Evolutionary conservation across 768 basidiomycete genomes (phyloP), one percentile per base, ranked within the genome.

Genomic region (Leucosporidium scottii): DNA sequence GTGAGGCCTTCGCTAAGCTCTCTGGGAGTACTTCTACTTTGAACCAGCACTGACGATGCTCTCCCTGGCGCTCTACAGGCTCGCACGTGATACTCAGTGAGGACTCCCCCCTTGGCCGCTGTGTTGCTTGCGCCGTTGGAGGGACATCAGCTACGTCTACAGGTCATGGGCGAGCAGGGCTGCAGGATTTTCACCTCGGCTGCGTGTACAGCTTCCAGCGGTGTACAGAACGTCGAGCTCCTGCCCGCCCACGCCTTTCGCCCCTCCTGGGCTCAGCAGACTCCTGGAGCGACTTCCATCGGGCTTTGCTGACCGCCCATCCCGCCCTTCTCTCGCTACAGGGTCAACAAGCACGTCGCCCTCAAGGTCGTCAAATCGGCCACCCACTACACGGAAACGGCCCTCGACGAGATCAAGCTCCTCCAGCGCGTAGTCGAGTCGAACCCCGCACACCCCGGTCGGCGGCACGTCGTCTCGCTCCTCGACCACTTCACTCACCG

Each of bases 281-380:
- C 39, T 44, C 39, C 39, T 44, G 39, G 39, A 44, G 39, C 39
- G 39, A 44, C 39, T 44, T 44, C 39, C 39, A 44, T 44, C 54
- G 34, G 70, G 25, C 20, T 39, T 27, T 47, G 18, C 48, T 54
- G 36, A 39, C 17, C 49, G 27, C 15, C 28, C 17, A 47, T 8
- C 49, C 51, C 56, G 17, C 50, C n/a, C 53, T 48, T 44, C 10
- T 44, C 59, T 39, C n/a, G 21, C 31, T 59, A 25, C 80, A 99
- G 94, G 77, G 83, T 92, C 81, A 87, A 90, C 74, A 89, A 92
- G 59, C 96, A 99, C 80, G 96, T 99, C 75, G 96, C 96, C 20
- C 87, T 99, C 78, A 99, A 99, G 80, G 91, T 99, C 76, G 96
- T 99, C 78, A 99, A 98, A 80, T 96, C 93, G 21, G 96, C 94